Percentiles rank a stretch among this genome's conserved stretches.
Conservation (phyloP, 1,284 basidiomycete species). For the Schizophyllum commune region DNA sequence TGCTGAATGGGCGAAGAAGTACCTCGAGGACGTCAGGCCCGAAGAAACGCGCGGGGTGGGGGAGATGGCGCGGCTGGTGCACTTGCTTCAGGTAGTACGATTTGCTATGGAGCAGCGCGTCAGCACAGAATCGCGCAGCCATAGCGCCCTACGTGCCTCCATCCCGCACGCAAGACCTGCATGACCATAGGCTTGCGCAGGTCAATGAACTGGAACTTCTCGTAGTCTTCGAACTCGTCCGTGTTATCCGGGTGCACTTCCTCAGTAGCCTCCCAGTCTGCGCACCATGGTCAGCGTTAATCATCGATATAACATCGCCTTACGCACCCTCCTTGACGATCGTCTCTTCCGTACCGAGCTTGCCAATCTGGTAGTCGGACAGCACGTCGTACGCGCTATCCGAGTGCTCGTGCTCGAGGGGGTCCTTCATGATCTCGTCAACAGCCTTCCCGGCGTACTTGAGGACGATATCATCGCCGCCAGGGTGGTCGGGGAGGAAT, state of each 20-base stretch:
- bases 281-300: neutral
- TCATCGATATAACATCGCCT: neutral
- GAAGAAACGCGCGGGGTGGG: conserved; percentile 85
- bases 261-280: conserved; percentile 83
- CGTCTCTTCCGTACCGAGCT: conserved; percentile 68
- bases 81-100: conserved; percentile 95
- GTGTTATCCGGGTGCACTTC: conserved; percentile 89
- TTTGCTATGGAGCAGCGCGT: conserved; percentile 46
- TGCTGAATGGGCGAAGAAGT: conserved; percentile 10
- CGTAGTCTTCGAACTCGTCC: conserved; percentile 69
- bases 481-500: conserved; percentile 78
- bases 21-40: conserved; percentile 80
- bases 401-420: conserved; percentile 87
- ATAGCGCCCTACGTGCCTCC: too few relatives aligned
- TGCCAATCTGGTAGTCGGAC: conserved; percentile 79
- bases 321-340: conserved; percentile 72
- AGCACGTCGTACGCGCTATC: conserved; percentile 90
- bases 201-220: conserved; percentile 91
- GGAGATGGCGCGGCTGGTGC: conserved; percentile 90
- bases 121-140: neutral
- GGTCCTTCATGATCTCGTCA: conserved; percentile 75
- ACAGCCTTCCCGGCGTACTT: conserved; percentile 83
- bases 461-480: conserved; percentile 79
- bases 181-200: conserved; percentile 78
- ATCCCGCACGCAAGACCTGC: conserved; percentile 82